Percentiles rank a stretch among this genome's conserved stretches.
phyloP scores from a whole-genome alignment of 1,139 yeast genomes.

The Saccharomyces hybrid region DNA sequence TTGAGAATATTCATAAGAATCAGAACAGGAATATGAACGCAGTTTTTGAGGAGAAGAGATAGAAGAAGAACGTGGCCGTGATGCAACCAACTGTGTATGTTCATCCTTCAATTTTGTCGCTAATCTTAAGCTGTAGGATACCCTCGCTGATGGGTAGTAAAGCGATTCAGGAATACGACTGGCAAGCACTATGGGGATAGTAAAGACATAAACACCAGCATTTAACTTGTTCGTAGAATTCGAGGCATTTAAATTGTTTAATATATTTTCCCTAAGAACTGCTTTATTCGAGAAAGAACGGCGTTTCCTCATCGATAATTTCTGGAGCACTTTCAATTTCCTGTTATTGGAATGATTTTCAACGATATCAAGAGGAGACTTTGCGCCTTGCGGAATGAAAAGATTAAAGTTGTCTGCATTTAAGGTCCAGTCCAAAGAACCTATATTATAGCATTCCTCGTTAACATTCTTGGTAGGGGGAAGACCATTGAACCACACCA shows the following conservation, averaged over 20 bases:
- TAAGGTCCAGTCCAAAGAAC: slow-evolving; percentile 41
- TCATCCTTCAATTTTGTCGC: slow-evolving; percentile 7
- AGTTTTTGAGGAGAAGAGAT: background rate
- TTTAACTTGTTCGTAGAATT: background rate
- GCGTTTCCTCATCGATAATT: slow-evolving; percentile 4
- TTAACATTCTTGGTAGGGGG: slow-evolving; percentile 35
- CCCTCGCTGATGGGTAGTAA: slow-evolving; percentile 37
- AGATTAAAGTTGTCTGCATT: slow-evolving; percentile 40
- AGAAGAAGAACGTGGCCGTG: background rate
- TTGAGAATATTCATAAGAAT: background rate
- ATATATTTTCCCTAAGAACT: background rate
- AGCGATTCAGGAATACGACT: slow-evolving; percentile 62
- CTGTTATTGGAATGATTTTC: slow-evolving; percentile 11
- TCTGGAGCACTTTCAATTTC: slow-evolving; percentile 13
- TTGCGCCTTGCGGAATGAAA: slow-evolving; percentile 31
- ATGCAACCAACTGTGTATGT: background rate
- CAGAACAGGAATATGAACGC: background rate
- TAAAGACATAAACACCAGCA: slow-evolving; percentile 68
- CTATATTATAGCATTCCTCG: slow-evolving; percentile 42
- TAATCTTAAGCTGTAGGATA: slow-evolving; percentile 16
- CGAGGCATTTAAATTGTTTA: background rate
- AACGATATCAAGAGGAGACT: slow-evolving; percentile 13
- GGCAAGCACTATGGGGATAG: slow-evolving; percentile 61
- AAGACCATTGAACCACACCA: slow-evolving; percentile 48
- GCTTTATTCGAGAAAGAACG: slow-evolving; percentile 2